Evolutionary conservation across 495 filamentous ascomycete species (phyloP), one percentile per base, ranked within the genome.

Genomic region (Daldinia decipiens): DNA sequence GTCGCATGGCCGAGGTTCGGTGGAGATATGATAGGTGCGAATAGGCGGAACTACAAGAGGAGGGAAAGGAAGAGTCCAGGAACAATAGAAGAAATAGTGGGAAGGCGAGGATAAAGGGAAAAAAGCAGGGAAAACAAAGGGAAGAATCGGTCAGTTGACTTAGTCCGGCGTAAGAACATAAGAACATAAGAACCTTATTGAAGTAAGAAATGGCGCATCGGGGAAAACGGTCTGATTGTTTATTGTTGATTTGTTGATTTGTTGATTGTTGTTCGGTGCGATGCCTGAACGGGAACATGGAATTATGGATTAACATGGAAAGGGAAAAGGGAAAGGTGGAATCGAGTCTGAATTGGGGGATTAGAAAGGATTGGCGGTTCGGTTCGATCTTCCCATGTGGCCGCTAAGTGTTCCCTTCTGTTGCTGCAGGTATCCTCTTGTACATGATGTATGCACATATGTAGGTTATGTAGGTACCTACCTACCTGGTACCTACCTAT

Each of bases 1-100:
- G 32, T 50, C 40, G 31, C 51, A 63, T 64, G 57, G 43, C 61
- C 60, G 65, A 69, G 53, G 50, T 39, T 73, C 65, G 52, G 65
- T 65, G 57, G 57, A 60, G 57, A 59, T 57, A 53, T 59, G 65
- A 73, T 68, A 73, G 65, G 65, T 26, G 31, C 53, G 27, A 73
- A 58, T 69, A 45, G 52, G 50, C 8, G 59, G 70, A 73, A 68
- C 27, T 68, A 47, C 65, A 59, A 66, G 39, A 24, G 39, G 39
- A 24, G 39, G 5, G 26, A 17, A 62, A 19, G 55, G 70, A 65
- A 68, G 36, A 36, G 29, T 57, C 56, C 29, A 68, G 65, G 61
- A 68, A 51, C 47, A 60, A 68, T 62, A 38, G 27, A 60, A 43
- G 27, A 50, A 60, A 32, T 39, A 21, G 31, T 11, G 56, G 40